Evolutionary conservation across 1,139 yeast species (phyloP).

Genomic region (Yamadazyma buinensis): DNA sequence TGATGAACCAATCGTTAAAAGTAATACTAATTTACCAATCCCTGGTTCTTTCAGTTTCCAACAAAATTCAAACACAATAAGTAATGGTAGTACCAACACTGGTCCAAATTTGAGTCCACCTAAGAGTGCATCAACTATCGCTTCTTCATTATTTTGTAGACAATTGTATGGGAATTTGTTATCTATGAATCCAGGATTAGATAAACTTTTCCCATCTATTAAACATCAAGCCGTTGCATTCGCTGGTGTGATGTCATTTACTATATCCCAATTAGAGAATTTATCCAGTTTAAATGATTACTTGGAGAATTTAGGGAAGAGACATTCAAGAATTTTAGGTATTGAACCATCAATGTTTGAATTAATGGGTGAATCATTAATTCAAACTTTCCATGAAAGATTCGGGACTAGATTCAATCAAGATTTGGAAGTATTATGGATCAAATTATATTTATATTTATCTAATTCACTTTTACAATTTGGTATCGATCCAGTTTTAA

Average conservation of each 20-base stretch:
- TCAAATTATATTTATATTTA: conserved; percentile 55
- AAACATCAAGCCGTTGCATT: conserved; percentile 73
- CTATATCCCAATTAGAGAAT: conserved; percentile 46
- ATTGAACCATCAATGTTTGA: conserved; percentile 72
- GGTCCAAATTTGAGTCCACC: conserved; percentile 2
- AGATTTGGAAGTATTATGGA: conserved; percentile 67
- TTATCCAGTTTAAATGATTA: conserved; percentile 51
- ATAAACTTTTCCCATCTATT: conserved; percentile 58
- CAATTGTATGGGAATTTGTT: conserved; percentile 62
- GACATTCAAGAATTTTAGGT: conserved; percentile 73
- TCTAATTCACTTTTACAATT: conserved; percentile 64
- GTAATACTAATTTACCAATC: conserved; percentile 17
- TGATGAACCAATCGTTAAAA: conserved; percentile 28
- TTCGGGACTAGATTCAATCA: conserved; percentile 45
- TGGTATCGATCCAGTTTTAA: conserved; percentile 59
- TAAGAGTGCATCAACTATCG: conserved; percentile 14
- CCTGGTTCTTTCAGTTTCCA: conserved; percentile 26
- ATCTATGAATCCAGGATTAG: conserved; percentile 50
- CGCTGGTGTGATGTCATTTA: conserved; percentile 73
- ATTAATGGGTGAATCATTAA: conserved; percentile 74
- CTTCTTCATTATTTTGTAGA: conserved; percentile 53
- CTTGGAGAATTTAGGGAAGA: conserved; percentile 61
- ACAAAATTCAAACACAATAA: conserved; percentile 1
- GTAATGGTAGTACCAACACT: not conserved
- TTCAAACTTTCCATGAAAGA: conserved; percentile 71